phyloP scores from a whole-genome alignment of 805 yeast genomes.

The Nakazawaea wyomingensis region DNA sequence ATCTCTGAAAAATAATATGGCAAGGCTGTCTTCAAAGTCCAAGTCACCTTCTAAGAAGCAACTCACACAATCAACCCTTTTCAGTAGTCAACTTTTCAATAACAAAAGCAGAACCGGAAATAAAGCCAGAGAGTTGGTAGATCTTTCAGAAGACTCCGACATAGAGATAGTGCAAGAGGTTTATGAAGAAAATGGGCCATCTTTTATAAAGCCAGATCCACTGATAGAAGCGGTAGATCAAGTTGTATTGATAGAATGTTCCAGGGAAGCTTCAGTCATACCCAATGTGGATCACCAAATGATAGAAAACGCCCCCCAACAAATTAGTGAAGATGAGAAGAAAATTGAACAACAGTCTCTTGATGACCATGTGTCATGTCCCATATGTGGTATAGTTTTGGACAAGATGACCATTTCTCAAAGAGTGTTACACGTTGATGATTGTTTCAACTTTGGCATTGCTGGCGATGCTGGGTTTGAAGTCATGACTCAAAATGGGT shows the following conservation, averaged over 20 bases:
- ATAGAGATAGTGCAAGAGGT: constrained; percentile 6
- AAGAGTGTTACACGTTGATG: constrained; percentile 51
- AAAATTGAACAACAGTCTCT: too few relatives aligned
- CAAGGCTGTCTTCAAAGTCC: not conserved
- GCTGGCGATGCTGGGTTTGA: constrained; percentile 5
- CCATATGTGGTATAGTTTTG: constrained; percentile 42
- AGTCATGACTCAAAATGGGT: constrained; percentile 18
- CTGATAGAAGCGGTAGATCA: too few relatives aligned
- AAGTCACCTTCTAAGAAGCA: not conserved
- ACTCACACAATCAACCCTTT: constrained; percentile 2
- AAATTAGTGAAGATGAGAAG: too few relatives aligned
- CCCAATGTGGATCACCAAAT: not conserved
- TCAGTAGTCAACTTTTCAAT: constrained; percentile 1
- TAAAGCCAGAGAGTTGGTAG: not conserved
- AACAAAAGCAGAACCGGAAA: too few relatives aligned
- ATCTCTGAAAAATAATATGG: not conserved
- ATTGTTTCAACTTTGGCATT: constrained; percentile 33
- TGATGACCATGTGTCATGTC: constrained; percentile 39
- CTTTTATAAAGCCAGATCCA: too few relatives aligned
- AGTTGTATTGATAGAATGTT: too few relatives aligned
- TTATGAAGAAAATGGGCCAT: too few relatives aligned
- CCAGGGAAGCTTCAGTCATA: not conserved
- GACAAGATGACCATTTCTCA: constrained; percentile 33
- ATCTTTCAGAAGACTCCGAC: constrained; percentile 7
- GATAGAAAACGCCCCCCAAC: not conserved